Evolutionary conservation across 129 eudicot species (phyloP).

Genomic region (Gnaphalium uliginosum): DNA sequence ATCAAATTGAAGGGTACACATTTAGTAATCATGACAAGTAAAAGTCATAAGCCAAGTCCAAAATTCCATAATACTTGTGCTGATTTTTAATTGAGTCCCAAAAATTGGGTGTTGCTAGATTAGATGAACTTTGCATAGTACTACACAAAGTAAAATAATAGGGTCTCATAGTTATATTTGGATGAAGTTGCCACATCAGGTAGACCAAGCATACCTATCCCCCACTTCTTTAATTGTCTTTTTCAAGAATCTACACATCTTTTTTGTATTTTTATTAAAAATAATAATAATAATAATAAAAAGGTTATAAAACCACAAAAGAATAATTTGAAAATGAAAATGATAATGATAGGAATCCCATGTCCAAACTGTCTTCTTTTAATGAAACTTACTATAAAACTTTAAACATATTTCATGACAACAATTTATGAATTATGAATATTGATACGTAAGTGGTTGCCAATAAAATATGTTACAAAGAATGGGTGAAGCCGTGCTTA

Average conservation of each 20-base stretch:
- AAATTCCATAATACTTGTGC: neutral
- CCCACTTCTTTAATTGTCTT: neutral
- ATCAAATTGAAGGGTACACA: no score
- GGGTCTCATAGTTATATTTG: neutral
- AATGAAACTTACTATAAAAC: neutral
- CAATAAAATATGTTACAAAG: neutral
- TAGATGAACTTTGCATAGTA: no score
- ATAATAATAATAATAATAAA: no score
- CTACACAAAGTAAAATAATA: neutral
- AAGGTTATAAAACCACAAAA: neutral
- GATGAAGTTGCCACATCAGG: constrained; percentile 28
- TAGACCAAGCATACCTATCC: constrained; percentile 1
- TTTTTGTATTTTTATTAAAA: no score
- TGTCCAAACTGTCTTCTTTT: neutral
- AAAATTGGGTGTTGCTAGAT: no score
- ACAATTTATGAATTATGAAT: neutral
- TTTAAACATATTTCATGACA: no score
- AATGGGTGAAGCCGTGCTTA: neutral
- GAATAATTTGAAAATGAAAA: neutral
- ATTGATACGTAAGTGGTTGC: neutral
- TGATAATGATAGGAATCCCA: neutral
- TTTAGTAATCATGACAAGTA: neutral
- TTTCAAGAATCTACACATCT: neutral
- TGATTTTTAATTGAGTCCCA: no score
- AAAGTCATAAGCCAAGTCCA: no score